phyloP scores from a whole-genome alignment of 2,329 filamentous ascomycete genomes.

The Curvularia eragrostidis region DNA sequence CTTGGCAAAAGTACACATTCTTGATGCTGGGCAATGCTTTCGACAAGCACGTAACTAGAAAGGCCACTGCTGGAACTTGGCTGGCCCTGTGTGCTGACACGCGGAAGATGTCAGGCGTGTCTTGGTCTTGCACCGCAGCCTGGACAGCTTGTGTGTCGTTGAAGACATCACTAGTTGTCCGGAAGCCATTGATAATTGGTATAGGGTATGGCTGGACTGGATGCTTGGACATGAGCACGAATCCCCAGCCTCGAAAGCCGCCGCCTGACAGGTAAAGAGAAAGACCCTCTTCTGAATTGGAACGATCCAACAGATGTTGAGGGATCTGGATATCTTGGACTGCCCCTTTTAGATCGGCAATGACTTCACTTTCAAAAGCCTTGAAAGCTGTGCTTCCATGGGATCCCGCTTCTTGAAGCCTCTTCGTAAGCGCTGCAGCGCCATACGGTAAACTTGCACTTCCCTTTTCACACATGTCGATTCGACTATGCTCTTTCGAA shows the following conservation, averaged over 20 bases:
- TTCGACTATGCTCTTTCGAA: slow-evolving; percentile 55
- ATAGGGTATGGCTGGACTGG: slow-evolving; percentile 80
- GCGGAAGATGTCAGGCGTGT: slow-evolving; percentile 63
- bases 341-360: slow-evolving; percentile 64
- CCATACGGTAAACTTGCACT: slow-evolving; percentile 74
- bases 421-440: slow-evolving; percentile 68
- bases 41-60: slow-evolving; percentile 78
- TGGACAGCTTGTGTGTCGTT: slow-evolving; percentile 58
- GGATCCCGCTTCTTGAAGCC: slow-evolving; percentile 52
- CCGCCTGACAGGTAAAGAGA: slow-evolving; percentile 87
- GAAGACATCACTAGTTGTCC: slow-evolving; percentile 68
- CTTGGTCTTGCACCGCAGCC: slow-evolving; percentile 50
- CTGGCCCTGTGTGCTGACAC: slow-evolving; percentile 78
- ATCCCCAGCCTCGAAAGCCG: slow-evolving; percentile 89
- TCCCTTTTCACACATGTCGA: slow-evolving; percentile 50
- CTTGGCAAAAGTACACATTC: slow-evolving; percentile 81
- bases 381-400: slow-evolving; percentile 52
- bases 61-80: slow-evolving; percentile 84
- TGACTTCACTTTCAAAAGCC: slow-evolving; percentile 62
- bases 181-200: slow-evolving; percentile 80
- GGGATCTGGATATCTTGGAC: slow-evolving; percentile 67
- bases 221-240: slow-evolving; percentile 82
- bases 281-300: slow-evolving; percentile 31
- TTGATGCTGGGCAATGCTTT: slow-evolving; percentile 71
- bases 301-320: slow-evolving; percentile 53